Evolutionary conservation across 129 eudicot species (phyloP), one percentile per base, ranked within the genome.

Genomic region (Glebionis coronaria): DNA sequence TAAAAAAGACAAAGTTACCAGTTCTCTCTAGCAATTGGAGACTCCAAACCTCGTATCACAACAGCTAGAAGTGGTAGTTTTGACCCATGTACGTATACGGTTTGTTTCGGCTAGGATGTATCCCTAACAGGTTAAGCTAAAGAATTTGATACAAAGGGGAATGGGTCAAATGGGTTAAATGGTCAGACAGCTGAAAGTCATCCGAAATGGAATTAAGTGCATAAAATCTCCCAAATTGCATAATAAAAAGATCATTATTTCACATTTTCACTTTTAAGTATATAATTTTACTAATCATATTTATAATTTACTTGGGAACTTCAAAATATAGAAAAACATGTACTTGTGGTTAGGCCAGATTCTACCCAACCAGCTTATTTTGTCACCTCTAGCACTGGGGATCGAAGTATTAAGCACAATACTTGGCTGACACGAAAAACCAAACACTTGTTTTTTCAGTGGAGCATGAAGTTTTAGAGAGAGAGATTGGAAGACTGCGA

Each of bases 391-490:
- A 7, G 45, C 13, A 14, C 20, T 10, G 69, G 40, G 16, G n/a
- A 40, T 35, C 42, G 7, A 35, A 35, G 42, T 35, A 35, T 35
- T 35, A 12, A 52, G 2, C 38, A 68, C 42, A 55, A 55, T 54
- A 54, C 18, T 54, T 31, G 19, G 59, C 67, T 44, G 47, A 28
- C 3, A 21, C 11, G 12, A 11, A 44, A 72, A 73, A 44, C 69
- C 66, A 66, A 74, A 73, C 28, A 66, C 55, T 46, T 75, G 56
- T 59, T 59, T 60, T 68, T 11, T 50, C 64, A 76, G 98, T 93
- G 90, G 98, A 93, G 72, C 97, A 93, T 78, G 98, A 93, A 75
- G 98, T 93, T 49, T 42, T 93, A 78, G 98, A 88, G 80, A 93
- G 90, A 76, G 98, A 93, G 81, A 67, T 73, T 0, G 80, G 80